Evolutionary conservation across 495 filamentous ascomycete genomes (phyloP).

Genomic region (Ramalina peruviana): DNA sequence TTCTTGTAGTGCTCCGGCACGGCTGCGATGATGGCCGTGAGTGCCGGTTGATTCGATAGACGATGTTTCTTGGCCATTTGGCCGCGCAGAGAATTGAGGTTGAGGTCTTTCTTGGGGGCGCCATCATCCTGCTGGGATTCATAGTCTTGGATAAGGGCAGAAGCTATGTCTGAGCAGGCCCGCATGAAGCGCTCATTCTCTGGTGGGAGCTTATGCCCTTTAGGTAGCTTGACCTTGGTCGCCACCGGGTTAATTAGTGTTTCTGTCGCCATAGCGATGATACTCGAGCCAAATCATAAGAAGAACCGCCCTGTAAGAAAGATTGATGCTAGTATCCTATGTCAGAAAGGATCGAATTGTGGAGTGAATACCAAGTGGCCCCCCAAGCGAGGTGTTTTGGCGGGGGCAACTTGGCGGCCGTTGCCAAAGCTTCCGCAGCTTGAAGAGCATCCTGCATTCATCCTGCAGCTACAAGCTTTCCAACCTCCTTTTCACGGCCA

Average conservation of each 20-base stretch:
- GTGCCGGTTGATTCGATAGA: constrained; percentile 68
- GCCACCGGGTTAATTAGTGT: constrained; percentile 44
- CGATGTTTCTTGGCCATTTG: constrained; percentile 87
- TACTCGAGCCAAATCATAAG: neutral
- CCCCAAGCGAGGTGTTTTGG: neutral
- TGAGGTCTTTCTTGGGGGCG: constrained; percentile 68
- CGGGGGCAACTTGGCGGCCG: neutral
- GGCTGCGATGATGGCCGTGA: constrained; percentile 93
- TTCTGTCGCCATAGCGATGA: constrained; percentile 40
- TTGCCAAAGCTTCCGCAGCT: constrained; percentile 5
- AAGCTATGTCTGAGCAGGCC: constrained; percentile 90
- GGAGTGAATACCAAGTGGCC: neutral
- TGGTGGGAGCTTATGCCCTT: constrained; percentile 63
- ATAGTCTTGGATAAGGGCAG: constrained; percentile 81
- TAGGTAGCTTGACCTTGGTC: constrained; percentile 39
- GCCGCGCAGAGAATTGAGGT: constrained; percentile 77
- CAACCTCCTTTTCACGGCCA: neutral
- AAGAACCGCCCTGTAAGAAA: no score
- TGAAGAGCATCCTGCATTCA: constrained; percentile 5
- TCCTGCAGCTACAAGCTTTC: constrained; percentile 1
- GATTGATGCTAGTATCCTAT: neutral
- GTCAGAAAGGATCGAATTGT: neutral
- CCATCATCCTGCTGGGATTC: constrained; percentile 60
- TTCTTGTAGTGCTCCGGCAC: constrained; percentile 99
- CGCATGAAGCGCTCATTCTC: constrained; percentile 89